These are phyloP conservation scores for Colletotrichum musae DNA, from an alignment of 2,329 filamentous ascomycete genomes.

Conservation along the genomic window DNA sequence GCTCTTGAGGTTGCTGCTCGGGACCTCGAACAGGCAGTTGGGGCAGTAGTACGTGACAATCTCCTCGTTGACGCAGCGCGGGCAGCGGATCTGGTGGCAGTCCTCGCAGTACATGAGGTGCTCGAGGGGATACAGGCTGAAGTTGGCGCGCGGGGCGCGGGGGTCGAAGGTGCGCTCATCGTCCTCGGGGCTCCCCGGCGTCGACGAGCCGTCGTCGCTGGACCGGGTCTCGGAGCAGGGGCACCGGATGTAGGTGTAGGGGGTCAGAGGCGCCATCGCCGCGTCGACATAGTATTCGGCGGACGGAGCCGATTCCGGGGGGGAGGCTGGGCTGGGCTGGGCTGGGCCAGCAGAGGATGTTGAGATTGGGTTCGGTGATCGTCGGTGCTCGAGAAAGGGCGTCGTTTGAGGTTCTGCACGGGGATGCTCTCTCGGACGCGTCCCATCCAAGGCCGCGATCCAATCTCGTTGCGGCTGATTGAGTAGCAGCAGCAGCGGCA, in stretches of 20 bases:
- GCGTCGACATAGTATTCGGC: conserved; percentile 31
- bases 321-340: too few relatives aligned
- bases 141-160: conserved; percentile 86
- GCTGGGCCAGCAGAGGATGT: background rate
- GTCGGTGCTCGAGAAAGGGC: conserved; percentile 3
- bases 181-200: conserved; percentile 67
- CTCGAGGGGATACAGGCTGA: conserved; percentile 92
- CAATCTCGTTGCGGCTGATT: background rate
- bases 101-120: conserved; percentile 97
- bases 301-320: background rate
- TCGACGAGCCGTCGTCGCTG: conserved; percentile 49
- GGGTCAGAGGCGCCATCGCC: conserved; percentile 66
- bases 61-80: conserved; percentile 92
- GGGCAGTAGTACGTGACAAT: conserved; percentile 97
- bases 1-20: conserved; percentile 90
- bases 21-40: conserved; percentile 95
- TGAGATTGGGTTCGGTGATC: background rate
- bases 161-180: conserved; percentile 90
- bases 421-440: conserved; percentile 27
- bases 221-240: conserved; percentile 68
- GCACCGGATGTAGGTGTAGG: conserved; percentile 78
- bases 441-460: conserved; percentile 11
- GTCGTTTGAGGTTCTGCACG: conserved; percentile 37
- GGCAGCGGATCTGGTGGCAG: conserved; percentile 95
- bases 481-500: background rate